These are phyloP conservation scores for Linnemannia hyalina DNA, from an alignment of 192 early-diverging fungal species.

Conservation along the genomic window DNA sequence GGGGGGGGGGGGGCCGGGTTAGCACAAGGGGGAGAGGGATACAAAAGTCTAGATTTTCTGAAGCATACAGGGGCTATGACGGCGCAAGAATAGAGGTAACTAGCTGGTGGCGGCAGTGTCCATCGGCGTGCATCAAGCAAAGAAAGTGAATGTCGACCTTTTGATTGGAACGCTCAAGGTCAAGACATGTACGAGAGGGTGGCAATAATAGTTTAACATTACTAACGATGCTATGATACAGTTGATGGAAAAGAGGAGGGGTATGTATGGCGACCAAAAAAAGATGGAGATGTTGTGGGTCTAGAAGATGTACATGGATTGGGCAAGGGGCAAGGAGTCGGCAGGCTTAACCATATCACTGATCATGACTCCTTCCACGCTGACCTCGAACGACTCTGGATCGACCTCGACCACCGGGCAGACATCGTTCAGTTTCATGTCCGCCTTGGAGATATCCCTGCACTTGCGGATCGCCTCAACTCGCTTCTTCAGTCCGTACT, in stretches of 20 bases:
- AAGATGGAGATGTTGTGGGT: not conserved
- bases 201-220: not conserved
- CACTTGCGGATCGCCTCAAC: conserved; percentile 81
- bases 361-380: conserved; percentile 78
- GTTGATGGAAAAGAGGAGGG: not conserved
- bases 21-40: not conserved
- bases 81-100: too few relatives aligned
- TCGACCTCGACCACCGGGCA: conserved; percentile 87
- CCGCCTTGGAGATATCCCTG: conserved; percentile 82
- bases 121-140: too few relatives aligned
- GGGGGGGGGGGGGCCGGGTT: not conserved
- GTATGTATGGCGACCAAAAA: not conserved
- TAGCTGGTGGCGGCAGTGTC: too few relatives aligned
- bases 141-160: too few relatives aligned
- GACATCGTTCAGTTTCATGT: conserved; percentile 88
- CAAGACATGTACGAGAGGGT: not conserved
- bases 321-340: conserved; percentile 77
- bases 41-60: too few relatives aligned
- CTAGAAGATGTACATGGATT: conserved; percentile 74
- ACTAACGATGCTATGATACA: not conserved
- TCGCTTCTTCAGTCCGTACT: conserved; percentile 77
- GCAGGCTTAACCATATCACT: conserved; percentile 76
- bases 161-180: too few relatives aligned
- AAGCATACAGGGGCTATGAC: too few relatives aligned
- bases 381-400: conserved; percentile 93